Evolutionary conservation across 1,284 basidiomycete genomes (phyloP).

Genomic region (Neonothopanus nambi): DNA sequence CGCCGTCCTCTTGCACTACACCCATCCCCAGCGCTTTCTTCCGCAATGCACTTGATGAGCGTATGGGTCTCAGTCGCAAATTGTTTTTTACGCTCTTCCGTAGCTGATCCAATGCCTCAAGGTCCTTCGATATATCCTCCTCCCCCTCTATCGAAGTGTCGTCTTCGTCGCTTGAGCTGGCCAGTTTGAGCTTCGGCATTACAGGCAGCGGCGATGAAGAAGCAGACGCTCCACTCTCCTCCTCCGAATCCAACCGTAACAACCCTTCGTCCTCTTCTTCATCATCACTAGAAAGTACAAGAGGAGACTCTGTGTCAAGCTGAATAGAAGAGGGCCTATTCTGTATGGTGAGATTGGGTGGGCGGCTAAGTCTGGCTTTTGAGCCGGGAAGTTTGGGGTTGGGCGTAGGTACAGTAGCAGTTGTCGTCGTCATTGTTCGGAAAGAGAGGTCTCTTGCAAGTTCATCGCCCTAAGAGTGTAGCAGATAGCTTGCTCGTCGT

Average conservation of each 20-base stretch:
- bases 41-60: constrained; percentile 49
- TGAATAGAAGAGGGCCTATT: constrained; percentile 18
- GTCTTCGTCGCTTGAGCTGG: constrained; percentile 22
- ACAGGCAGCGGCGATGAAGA: background rate
- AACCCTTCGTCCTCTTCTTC: constrained; percentile 3
- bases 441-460: too few species aligned
- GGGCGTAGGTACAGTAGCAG: too few species aligned
- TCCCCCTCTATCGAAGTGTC: constrained; percentile 18
- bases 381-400: too few species aligned
- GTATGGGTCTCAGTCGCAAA: constrained; percentile 71
- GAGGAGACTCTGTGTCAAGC: constrained; percentile 24
- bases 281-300: constrained; percentile 19
- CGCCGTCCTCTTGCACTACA: background rate
- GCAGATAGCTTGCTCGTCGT: too few species aligned
- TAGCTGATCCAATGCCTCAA: constrained; percentile 65
- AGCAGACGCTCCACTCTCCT: background rate
- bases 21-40: constrained; percentile 29
- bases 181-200: background rate
- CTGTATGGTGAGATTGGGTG: too few species aligned
- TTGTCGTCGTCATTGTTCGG: too few species aligned
- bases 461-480: too few species aligned
- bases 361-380: too few species aligned
- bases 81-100: constrained; percentile 72
- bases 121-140: constrained; percentile 51
- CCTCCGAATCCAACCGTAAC: constrained; percentile 7